These are phyloP conservation scores for Nemania sp. DNA, from an alignment of 2,329 filamentous ascomycete species.

Conservation along the genomic window DNA sequence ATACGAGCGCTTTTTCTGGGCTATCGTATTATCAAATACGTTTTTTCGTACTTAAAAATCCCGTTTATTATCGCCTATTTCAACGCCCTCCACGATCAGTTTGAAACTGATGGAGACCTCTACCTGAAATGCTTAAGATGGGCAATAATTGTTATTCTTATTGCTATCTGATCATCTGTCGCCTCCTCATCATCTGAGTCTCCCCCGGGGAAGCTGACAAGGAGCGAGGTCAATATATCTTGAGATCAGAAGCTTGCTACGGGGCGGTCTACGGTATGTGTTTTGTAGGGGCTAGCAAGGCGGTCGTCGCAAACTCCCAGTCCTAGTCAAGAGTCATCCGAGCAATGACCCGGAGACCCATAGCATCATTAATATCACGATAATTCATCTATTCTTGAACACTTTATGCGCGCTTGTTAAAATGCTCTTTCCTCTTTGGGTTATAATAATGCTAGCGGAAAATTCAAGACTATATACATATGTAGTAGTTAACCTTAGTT, in stretches of 20 bases:
- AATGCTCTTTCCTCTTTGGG: too few species aligned
- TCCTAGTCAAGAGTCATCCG: too few species aligned
- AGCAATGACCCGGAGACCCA: too few species aligned
- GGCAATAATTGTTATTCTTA: background rate
- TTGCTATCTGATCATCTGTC: conserved; percentile 19
- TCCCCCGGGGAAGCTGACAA: background rate
- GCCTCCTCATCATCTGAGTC: background rate
- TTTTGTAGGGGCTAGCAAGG: background rate
- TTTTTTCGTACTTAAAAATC: conserved; percentile 23
- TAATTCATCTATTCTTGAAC: too few species aligned
- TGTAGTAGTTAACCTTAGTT: too few species aligned
- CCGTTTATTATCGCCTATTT: background rate
- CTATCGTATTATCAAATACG: conserved; percentile 11
- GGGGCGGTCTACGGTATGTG: background rate
- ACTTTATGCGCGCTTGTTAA: too few species aligned
- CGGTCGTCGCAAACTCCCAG: background rate
- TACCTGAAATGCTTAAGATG: background rate
- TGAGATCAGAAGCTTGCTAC: background rate
- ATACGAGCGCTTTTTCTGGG: conserved; percentile 1
- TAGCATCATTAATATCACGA: too few species aligned
- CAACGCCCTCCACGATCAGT: background rate
- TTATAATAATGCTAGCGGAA: too few species aligned
- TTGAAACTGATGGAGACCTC: conserved; percentile 14
- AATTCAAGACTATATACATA: too few species aligned
- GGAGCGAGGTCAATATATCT: too few species aligned